These are phyloP conservation scores for Starmerella asiatica DNA, from an alignment of 805 yeast genomes.

Conservation along the genomic window DNA sequence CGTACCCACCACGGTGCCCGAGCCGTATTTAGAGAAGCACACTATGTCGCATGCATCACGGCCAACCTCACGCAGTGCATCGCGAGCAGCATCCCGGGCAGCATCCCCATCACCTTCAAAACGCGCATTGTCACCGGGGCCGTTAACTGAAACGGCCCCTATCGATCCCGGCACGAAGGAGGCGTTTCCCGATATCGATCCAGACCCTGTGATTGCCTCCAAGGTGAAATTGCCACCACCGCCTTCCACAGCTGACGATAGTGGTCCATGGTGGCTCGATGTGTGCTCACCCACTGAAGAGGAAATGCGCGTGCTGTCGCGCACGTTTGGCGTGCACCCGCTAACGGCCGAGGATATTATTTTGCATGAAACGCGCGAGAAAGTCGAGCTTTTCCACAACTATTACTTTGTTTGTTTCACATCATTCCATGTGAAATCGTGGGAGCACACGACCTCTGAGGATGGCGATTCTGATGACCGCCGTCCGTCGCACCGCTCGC, in stretches of 20 bases:
- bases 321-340: slow-evolving; percentile 91
- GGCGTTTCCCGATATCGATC: slow-evolving; percentile 10
- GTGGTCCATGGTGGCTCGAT: slow-evolving; percentile 82
- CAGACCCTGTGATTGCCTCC: slow-evolving; percentile 1
- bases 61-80: too few relatives aligned
- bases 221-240: neutral
- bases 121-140: neutral
- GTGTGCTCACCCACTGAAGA: slow-evolving; percentile 88
- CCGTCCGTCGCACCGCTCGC: neutral
- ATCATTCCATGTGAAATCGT: slow-evolving; percentile 46
- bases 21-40: neutral
- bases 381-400: slow-evolving; percentile 80
- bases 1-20: neutral
- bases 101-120: neutral
- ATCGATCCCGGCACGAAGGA: slow-evolving; percentile 6
- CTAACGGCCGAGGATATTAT: slow-evolving; percentile 91
- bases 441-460: neutral
- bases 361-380: slow-evolving; percentile 86
- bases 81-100: neutral
- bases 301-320: slow-evolving; percentile 83
- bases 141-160: neutral
- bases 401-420: slow-evolving; percentile 88
- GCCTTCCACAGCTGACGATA: neutral
- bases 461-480: neutral
- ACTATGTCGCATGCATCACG: too few relatives aligned